A percentile compares a stretch with the other conserved stretches of the same genome.
Conservation (phyloP, 2,329 filamentous ascomycete species). For the Geosmithia morbida region DNA sequence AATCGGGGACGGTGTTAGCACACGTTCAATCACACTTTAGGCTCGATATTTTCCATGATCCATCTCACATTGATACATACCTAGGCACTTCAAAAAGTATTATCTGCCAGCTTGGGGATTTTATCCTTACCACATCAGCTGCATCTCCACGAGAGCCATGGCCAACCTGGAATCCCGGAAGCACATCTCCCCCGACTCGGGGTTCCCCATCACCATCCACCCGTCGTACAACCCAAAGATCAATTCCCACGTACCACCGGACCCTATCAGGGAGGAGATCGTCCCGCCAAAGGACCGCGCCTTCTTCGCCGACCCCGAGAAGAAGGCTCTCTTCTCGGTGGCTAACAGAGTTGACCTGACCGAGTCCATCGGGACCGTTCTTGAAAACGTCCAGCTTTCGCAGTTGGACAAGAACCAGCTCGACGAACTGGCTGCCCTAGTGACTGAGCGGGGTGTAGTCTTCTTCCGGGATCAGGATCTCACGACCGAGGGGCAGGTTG, state of each 20-base stretch:
- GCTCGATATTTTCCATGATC: too few relatives aligned
- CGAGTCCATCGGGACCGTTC: conserved; percentile 19
- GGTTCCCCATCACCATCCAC: conserved; percentile 28
- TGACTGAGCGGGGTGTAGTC: conserved; percentile 64
- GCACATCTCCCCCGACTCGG: conserved; percentile 32
- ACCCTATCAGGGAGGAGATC: conserved; percentile 15
- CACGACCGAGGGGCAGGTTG: conserved; percentile 23
- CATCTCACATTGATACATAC: too few relatives aligned
- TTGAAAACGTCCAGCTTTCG: conserved; percentile 26
- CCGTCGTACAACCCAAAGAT: conserved; percentile 32
- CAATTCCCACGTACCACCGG: conserved; percentile 21
- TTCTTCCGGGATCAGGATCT: conserved; percentile 66
- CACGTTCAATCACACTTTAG: too few relatives aligned
- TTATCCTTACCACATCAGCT: too few relatives aligned
- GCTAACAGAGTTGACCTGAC: conserved; percentile 24
- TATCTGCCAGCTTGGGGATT: too few relatives aligned
- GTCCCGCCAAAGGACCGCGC: conserved; percentile 14
- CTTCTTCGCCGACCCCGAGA: conserved; percentile 26
- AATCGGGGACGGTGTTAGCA: too few relatives aligned
- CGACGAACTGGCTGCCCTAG: conserved; percentile 55
- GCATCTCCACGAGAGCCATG: too few relatives aligned
- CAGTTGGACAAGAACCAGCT: conserved; percentile 27
- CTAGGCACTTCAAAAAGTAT: too few relatives aligned
- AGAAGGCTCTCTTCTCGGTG: conserved; percentile 23
- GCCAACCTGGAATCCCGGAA: conserved; percentile 24